These are phyloP conservation scores for Suillus luteus DNA, from an alignment of 768 basidiomycete genomes.

Conservation along the genomic window DNA sequence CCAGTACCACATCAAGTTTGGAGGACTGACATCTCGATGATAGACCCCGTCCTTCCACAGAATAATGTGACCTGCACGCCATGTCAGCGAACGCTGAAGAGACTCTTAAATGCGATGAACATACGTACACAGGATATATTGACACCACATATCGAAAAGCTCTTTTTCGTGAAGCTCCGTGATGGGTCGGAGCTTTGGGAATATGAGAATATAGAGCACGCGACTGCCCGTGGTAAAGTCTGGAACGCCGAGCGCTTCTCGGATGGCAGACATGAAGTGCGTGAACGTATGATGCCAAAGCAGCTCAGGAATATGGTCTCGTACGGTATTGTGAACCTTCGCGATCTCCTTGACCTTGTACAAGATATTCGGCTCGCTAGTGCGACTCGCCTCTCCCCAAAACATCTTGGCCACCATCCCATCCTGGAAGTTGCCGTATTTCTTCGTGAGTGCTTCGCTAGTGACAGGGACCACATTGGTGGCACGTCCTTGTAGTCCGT, in stretches of 20 bases:
- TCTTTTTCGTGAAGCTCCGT: background rate
- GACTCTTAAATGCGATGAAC: background rate
- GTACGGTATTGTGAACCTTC: background rate
- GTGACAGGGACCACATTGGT: background rate
- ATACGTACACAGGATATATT: background rate
- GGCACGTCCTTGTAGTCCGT: background rate
- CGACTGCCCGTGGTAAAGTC: background rate
- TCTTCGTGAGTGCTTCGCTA: background rate
- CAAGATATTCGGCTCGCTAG: background rate
- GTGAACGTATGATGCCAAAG: background rate
- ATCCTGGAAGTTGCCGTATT: background rate
- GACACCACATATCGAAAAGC: background rate
- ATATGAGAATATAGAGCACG: slow-evolving; percentile 1
- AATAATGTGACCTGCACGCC: background rate
- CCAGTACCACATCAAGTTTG: background rate
- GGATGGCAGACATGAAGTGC: background rate
- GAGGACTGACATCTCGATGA: background rate
- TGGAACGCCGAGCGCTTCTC: background rate
- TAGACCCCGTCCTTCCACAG: background rate
- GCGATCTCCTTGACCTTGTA: background rate
- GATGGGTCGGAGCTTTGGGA: background rate
- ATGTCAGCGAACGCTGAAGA: background rate
- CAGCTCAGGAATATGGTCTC: background rate
- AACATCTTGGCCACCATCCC: background rate
- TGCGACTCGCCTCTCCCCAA: background rate